Evolutionary conservation across 352 stramenopile genomes (phyloP), one percentile per base, ranked within the genome.

Genomic region (Globisporangium cederbergense): DNA sequence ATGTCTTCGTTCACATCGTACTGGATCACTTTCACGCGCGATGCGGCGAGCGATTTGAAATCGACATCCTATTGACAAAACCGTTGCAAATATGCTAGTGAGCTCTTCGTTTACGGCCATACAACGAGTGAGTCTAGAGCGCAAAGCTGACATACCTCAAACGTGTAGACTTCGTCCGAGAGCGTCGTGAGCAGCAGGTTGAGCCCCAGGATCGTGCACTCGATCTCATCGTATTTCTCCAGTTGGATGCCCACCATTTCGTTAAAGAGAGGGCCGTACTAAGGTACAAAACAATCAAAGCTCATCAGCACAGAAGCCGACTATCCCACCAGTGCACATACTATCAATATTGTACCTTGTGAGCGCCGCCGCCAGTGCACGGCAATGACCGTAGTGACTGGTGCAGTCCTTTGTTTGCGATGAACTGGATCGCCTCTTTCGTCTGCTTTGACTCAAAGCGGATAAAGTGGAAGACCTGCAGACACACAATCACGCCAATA

Each of bases 161-260:
- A 99, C 32, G 97, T 99, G 74, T 98, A 99, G 62, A 98, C 98
- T 89, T 99, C 97, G 62, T 98, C 95, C 0, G 95, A 86, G 10
- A 99, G 79, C 61, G 96, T 98, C 18, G 91, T 96, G 46, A 99
- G 79, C 16, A 99, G 78, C 70, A 99, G 98, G 78, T 99, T 96
- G 75, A 99, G 96, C 3, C 97, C 97, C 40, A 95, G 77, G 66
- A 99, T 97, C 32, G 98, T 90, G 73, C 94, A 98, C 63, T 98
- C 90, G 69, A 99, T 96, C 78, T 99, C 97, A 34, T 94, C 86
- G 56, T 90, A 90, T 52, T 91, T 94, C 30, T 93, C 78, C 46
- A 96, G 70, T 18, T 93, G 75, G 50, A 96, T 96, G 0, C 79
- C 86, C n/a, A 86, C 86, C 25, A 91, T 74, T n/a, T 91, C 78